Base-by-base conservation (phyloP, 371 early-diverging fungal genomes). In the Amoeboaphelidium protococcarum region DNA sequence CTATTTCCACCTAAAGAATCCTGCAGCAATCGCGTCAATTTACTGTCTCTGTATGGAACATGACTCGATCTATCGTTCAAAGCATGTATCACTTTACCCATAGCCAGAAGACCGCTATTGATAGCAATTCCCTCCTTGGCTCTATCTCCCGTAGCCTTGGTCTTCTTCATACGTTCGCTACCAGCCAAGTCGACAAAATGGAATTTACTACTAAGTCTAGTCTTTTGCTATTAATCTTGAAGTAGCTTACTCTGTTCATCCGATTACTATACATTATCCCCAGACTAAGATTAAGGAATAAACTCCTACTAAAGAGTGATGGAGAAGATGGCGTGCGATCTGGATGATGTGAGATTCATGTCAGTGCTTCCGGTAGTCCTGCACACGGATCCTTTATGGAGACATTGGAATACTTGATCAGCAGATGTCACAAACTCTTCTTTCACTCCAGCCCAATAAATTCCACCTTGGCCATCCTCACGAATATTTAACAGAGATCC, bases 131-230 rank as follows among this genome's bases (percentile, higher is more conserved):
- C 89, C 63, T 99, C 99, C 61, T 83, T 86, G 41, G 80, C 78
- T 46, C 87, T 72, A 42, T 85, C 91, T 13, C 96, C 98, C 44
- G 76, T 79, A 1, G 95, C 90, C 27, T 80, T 71, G 1, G 98
- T 96, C 27, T 82, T 71, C 61, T 97, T 98, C 22, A 96, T 58
- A 46, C 99, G 73, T 62, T 99, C 99, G 37, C 86, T 85, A 22
- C 99, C 99, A 25, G 99, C 99, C 54, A 99, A 64, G 71, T 99
- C 99, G 40, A 99, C 98, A 72, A 99, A 98, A 58, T 92, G 84
- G 54, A 92, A 86, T 62, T 95, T 97, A 60, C 26, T 56, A 31
- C 50, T 21, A 44, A 52, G 20, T 47, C n/a, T 31, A 60, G 25
- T 56, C 6, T 47, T 21, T 42, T 49, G 20, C 49, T 19, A 26